phyloP scores from a whole-genome alignment of 2,329 filamentous ascomycete genomes.

The Colletotrichum higginsianum region DNA sequence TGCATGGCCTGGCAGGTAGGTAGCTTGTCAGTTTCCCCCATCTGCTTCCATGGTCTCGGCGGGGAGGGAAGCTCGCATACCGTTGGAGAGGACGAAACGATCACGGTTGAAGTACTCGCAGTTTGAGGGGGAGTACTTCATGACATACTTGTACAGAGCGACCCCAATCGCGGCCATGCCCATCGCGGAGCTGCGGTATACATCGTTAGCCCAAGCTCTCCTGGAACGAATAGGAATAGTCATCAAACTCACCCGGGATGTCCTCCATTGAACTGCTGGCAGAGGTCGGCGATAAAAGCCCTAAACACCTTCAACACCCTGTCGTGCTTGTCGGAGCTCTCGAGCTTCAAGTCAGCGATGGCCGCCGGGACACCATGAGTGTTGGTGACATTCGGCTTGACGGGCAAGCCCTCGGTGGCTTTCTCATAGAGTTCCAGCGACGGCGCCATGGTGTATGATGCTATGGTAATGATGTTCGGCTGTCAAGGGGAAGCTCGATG shows the following conservation, averaged over 20 bases:
- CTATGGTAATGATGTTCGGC: background rate
- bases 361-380: constrained; percentile 23
- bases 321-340: constrained; percentile 35
- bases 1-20: constrained; percentile 56
- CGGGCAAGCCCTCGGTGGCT: constrained; percentile 22
- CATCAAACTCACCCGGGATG: constrained; percentile 72
- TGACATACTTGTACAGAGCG: constrained; percentile 73
- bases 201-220: background rate
- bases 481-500: background rate
- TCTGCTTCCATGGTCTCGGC: background rate
- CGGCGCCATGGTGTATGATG: constrained; percentile 31
- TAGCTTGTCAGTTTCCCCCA: background rate
- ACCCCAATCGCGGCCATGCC: constrained; percentile 74
- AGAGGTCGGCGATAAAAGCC: constrained; percentile 76
- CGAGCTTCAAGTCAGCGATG: constrained; percentile 16
- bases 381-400: constrained; percentile 31
- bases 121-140: constrained; percentile 70
- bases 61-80: constrained; percentile 9
- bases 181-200: constrained; percentile 58
- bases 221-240: background rate
- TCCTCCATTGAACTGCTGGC: constrained; percentile 78
- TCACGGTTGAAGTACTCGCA: constrained; percentile 73
- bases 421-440: constrained; percentile 37
- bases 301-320: constrained; percentile 72
- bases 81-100: constrained; percentile 74